Evolutionary conservation across 2,329 filamentous ascomycete genomes (phyloP), one percentile per base, ranked within the genome.

Genomic region (Dactylonectria macrodidyma): DNA sequence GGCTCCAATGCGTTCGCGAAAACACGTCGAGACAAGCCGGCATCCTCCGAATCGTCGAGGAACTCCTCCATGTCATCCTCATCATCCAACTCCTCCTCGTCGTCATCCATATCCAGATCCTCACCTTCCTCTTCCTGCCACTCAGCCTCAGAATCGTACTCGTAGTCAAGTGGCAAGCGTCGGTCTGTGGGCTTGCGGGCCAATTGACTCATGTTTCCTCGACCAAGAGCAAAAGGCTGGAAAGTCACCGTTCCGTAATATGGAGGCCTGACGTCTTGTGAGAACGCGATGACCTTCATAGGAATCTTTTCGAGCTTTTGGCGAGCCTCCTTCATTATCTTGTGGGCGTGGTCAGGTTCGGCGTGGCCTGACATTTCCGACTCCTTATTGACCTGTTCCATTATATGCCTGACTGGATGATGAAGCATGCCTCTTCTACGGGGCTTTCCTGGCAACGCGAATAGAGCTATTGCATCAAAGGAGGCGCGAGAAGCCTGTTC

Each of bases 51-150:
- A 74, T 97, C 94, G 73, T 97, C 95, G 2, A 98, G 85, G 76
- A 98, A 98, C 19, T 91, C 95, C 4, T 94, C 93, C 91, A 97
- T 92, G 67, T 97, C 95, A 16, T 93, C 92, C n/a, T 90, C 92
- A 63, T 92, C 92, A 65, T 93, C 92, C 0, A 85, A 71, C n/a
- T 88, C 95, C 84, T 87, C 95, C 83, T 88, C 88, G 33, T 87
- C 86, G 9, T 92, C 91, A 22, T 92, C 91, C 30, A 91, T 84
- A 2, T 91, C 87, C 14, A 93, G 87, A 57, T 92, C 90, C 50
- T 93, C 92, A 30, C 92, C 92, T 64, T 83, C 89, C 68, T 91
- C 88, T 65, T 94, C 93, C 76, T 95, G 92, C 93, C 93, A 97
- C 78, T 96, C 94, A 6, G 89, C 93, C 78, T 97, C 93, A 3